Base-by-base conservation (phyloP, 2,329 filamentous ascomycete species). In the Ploettnerulaceae sp. region DNA sequence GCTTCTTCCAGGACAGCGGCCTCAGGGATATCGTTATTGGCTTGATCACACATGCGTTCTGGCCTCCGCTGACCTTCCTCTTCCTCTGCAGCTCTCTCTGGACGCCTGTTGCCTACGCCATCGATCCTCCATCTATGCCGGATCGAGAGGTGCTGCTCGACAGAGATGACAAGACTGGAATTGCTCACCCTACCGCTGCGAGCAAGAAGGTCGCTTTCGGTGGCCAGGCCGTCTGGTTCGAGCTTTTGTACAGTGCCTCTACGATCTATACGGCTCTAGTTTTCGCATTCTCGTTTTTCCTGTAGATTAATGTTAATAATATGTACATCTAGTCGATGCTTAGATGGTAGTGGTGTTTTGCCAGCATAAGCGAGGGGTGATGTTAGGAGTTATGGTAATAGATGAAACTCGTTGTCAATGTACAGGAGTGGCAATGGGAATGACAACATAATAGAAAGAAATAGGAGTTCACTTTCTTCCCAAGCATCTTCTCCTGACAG, bases 11-110 rank as follows among this genome's bases (percentile, higher is more conserved):
- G 17, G 46, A 54, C 28, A 45, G 49, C 8, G 33, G 48, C n/a
- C 45, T 26, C 20, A 6, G 29, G 3, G 21, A 39, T 17, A 34
- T 46, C 20, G 20, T 57, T 12, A 58, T 74, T 37, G 72, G 71
- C 54, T 66, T 83, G 3, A 59, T 82, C 31, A 80, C 77, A 0
- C 77, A 81, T 59, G 76, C 76, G 9, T 76, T 75, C 64, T 82
- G 79, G 79, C 77, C 77, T 5, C 79, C 79, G 0, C 57, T 81
- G 33, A 65, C 77, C 20, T 80, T 76, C 75, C 35, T 59, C 4
- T 40, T 54, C 22, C 34, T 34, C 7, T 24, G 52, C 17, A 46
- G 67, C 26, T 66, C 72, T 0, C 64, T 65, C 4, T 55, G 39
- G n/a, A 77, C 71, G 0, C 80, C 80, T 0, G 69, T 84, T 35